These are phyloP conservation scores for Trichoderma koningii DNA, from an alignment of 2,329 filamentous ascomycete species.

Conservation along the genomic window DNA sequence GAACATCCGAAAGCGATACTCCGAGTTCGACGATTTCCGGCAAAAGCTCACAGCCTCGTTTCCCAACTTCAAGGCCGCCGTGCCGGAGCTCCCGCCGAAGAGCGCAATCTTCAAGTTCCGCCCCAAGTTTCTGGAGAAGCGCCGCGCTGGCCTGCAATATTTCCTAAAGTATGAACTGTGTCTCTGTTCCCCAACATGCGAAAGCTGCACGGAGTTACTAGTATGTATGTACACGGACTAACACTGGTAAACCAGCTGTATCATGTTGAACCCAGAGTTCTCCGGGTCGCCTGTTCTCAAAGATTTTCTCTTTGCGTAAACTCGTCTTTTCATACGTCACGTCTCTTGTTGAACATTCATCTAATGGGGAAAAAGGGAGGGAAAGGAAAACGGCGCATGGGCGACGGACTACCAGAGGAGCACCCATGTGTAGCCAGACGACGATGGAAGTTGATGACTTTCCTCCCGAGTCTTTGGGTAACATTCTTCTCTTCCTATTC, in stretches of 20 bases:
- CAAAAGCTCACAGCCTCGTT: slow-evolving; percentile 75
- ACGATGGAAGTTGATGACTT: not conserved
- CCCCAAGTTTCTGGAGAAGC: slow-evolving; percentile 80
- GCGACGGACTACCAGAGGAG: not conserved
- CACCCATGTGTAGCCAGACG: slow-evolving; percentile 6
- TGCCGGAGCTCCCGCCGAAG: slow-evolving; percentile 89
- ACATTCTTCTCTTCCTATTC: slow-evolving; percentile 4
- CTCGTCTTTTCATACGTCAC: not conserved
- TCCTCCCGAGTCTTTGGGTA: slow-evolving; percentile 18
- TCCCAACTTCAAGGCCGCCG: slow-evolving; percentile 78
- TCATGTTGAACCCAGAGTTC: slow-evolving; percentile 91
- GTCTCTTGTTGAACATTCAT: not conserved
- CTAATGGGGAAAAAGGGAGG: not conserved
- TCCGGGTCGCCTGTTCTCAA: slow-evolving; percentile 87
- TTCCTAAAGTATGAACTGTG: slow-evolving; percentile 78
- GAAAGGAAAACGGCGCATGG: not conserved
- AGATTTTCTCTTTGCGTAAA: slow-evolving; percentile 76
- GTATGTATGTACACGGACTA: not conserved
- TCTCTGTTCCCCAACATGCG: not conserved
- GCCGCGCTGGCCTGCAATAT: slow-evolving; percentile 81
- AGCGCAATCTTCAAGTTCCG: slow-evolving; percentile 85
- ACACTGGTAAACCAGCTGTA: slow-evolving; percentile 60
- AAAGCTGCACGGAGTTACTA: too few species aligned
- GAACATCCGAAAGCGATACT: slow-evolving; percentile 75
- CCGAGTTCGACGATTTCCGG: slow-evolving; percentile 86